Conservation (phyloP, 495 filamentous ascomycete genomes). For the Neurospora cerealis region DNA sequence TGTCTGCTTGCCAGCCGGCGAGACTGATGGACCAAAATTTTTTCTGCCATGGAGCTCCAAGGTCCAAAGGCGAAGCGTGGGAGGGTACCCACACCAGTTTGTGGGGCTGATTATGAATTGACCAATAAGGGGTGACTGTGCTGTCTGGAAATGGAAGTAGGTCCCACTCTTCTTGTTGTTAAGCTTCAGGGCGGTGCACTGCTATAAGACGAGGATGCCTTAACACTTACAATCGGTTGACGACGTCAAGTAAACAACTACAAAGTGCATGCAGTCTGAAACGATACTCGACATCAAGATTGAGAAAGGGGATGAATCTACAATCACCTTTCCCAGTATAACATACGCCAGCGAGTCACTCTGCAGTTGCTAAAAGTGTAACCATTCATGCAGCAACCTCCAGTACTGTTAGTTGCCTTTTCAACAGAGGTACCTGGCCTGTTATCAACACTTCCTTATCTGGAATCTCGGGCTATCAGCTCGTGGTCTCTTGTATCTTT, state of each 20-base stretch:
- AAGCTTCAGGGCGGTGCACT: background rate
- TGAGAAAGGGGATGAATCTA: background rate
- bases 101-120: background rate
- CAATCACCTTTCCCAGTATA: background rate
- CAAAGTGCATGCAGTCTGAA: background rate
- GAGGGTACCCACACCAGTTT: background rate
- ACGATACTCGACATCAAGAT: background rate
- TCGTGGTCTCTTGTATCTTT: background rate
- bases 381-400: background rate
- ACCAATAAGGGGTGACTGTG: background rate
- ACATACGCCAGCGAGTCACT: background rate
- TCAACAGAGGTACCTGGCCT: background rate
- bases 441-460: background rate
- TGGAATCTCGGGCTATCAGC: background rate
- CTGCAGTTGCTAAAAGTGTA: background rate
- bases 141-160: background rate
- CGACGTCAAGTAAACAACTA: background rate
- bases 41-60: background rate
- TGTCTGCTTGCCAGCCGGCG: background rate
- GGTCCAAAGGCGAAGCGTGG: background rate
- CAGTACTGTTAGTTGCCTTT: background rate
- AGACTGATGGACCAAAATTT: background rate
- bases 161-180: background rate
- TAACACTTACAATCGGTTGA: background rate
- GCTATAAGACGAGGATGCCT: background rate